Conservation (phyloP, 192 early-diverging fungal species). For the Helicostylum pulchrum region DNA sequence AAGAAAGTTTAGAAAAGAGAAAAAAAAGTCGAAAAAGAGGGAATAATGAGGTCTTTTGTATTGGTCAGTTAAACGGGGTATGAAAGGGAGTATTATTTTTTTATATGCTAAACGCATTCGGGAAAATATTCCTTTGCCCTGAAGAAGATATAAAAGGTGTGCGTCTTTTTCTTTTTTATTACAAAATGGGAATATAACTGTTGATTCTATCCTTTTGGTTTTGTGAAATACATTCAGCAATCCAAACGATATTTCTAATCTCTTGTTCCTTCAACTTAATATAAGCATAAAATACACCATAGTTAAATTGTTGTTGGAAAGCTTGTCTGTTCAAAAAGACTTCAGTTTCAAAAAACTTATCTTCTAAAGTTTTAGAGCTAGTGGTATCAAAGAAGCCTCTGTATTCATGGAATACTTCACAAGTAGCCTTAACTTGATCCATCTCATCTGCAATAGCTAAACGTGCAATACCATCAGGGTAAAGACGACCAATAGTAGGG, state of each 20-base stretch:
- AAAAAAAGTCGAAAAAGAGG: too few species aligned
- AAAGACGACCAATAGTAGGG: slow-evolving; percentile 86
- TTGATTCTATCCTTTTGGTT: slow-evolving; percentile 93
- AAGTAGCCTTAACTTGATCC: slow-evolving; percentile 86
- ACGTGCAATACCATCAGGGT: slow-evolving; percentile 83
- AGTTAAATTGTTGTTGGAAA: slow-evolving; percentile 97
- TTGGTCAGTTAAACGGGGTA: too few species aligned
- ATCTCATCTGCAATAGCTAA: slow-evolving; percentile 88
- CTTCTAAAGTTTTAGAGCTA: slow-evolving; percentile 75
- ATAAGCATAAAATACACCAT: slow-evolving; percentile 92
- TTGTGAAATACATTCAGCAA: slow-evolving; percentile 98
- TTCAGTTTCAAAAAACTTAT: slow-evolving; percentile 94
- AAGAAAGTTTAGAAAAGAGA: too few species aligned
- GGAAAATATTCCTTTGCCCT: too few species aligned
- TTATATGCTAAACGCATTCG: too few species aligned
- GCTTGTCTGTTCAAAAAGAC: slow-evolving; percentile 90
- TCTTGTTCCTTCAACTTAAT: slow-evolving; percentile 98
- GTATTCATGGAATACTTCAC: slow-evolving; percentile 89
- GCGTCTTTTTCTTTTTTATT: slow-evolving; percentile 5
- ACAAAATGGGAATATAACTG: slow-evolving; percentile 75
- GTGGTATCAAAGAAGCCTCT: slow-evolving; percentile 74
- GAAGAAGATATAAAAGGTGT: too few species aligned
- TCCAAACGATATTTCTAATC: slow-evolving; percentile 98
- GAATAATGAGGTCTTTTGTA: too few species aligned
- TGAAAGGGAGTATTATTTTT: too few species aligned